These are phyloP conservation scores for Trichoderma citrinoviride DNA, from an alignment of 2,329 filamentous ascomycete species.

Conservation along the genomic window DNA sequence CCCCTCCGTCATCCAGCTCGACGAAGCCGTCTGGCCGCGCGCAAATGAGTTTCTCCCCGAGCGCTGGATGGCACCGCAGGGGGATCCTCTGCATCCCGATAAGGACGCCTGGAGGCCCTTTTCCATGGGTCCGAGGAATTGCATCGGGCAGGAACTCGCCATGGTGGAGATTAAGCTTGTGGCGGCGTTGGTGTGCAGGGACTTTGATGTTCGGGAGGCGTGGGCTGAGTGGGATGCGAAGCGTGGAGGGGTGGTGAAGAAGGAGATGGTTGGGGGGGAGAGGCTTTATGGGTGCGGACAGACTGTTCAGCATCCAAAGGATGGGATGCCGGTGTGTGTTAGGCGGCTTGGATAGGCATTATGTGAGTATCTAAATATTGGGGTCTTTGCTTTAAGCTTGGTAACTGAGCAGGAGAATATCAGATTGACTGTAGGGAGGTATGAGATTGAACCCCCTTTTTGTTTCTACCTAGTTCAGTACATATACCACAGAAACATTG, in stretches of 20 bases:
- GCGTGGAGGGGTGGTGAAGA: neutral
- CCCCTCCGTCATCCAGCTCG: neutral
- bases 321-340: neutral
- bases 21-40: neutral
- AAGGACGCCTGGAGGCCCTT: conserved; percentile 2
- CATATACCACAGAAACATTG: too few relatives aligned
- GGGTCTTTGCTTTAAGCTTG: too few relatives aligned
- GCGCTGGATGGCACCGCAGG: neutral
- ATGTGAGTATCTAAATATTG: too few relatives aligned
- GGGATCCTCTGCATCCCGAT: neutral
- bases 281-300: neutral
- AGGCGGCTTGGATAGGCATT: neutral
- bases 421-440: too few relatives aligned
- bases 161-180: neutral
- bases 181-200: neutral
- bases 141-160: neutral
- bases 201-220: neutral
- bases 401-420: too few relatives aligned
- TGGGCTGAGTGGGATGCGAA: neutral
- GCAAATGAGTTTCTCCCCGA: neutral
- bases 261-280: neutral
- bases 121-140: conserved; percentile 1
- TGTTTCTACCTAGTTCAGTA: too few relatives aligned
- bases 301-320: neutral
- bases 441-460: too few relatives aligned